Evolutionary conservation across 371 early-diverging fungal genomes (phyloP).

Genomic region (Blyttiomyces sp.): DNA sequence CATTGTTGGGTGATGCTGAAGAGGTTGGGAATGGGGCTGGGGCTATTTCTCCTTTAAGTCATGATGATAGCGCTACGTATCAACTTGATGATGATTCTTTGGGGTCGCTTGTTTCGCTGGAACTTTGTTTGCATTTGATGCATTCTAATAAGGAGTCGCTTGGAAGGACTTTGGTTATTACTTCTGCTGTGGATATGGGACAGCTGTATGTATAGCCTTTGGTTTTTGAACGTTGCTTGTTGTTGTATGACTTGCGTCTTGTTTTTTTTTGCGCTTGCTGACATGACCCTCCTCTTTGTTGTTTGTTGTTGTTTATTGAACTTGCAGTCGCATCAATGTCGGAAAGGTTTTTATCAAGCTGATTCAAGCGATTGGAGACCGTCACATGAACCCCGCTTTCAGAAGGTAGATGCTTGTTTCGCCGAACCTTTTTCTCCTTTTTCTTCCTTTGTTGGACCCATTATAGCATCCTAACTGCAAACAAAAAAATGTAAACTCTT

Average conservation of each 20-base stretch:
- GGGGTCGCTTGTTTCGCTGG: constrained; percentile 68
- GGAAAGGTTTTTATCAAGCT: constrained; percentile 65
- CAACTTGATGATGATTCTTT: constrained; percentile 55
- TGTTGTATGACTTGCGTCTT: background rate
- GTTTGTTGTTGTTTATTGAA: constrained; percentile 3
- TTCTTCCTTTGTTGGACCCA: background rate
- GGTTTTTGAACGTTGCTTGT: background rate
- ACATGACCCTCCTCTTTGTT: background rate
- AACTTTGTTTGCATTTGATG: constrained; percentile 73
- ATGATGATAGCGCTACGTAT: constrained; percentile 40
- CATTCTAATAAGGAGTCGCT: constrained; percentile 78
- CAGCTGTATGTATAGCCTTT: constrained; percentile 33
- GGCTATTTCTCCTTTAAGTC: background rate
- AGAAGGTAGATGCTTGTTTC: constrained; percentile 29
- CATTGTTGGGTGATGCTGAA: constrained; percentile 30
- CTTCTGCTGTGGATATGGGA: constrained; percentile 32
- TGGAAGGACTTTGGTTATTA: constrained; percentile 62
- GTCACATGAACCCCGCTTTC: constrained; percentile 71
- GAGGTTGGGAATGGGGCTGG: constrained; percentile 1
- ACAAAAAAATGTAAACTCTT: background rate
- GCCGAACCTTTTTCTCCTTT: background rate
- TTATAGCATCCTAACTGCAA: background rate
- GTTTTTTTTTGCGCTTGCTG: background rate
- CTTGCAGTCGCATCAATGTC: constrained; percentile 32
- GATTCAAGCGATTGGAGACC: constrained; percentile 57